Conservation (phyloP, 2,329 filamentous ascomycete genomes). For the Amylocarpus encephaloides region DNA sequence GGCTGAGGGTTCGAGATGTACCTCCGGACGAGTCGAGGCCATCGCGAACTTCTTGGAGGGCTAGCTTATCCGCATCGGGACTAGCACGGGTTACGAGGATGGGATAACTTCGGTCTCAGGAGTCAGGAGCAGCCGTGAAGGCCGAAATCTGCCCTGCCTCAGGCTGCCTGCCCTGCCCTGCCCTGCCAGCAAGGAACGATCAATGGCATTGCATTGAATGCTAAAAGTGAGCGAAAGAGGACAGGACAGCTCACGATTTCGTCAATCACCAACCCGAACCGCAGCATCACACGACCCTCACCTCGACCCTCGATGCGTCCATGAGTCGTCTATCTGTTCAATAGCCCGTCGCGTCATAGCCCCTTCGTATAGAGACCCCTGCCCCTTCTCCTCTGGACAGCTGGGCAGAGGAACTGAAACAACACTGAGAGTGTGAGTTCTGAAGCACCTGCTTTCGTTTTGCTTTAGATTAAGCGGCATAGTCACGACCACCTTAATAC, state of each 20-base stretch:
- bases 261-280: constrained; percentile 12
- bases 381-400: not conserved
- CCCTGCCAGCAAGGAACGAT: not conserved
- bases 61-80: constrained; percentile 1
- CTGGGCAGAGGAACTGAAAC: constrained; percentile 1
- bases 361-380: not conserved
- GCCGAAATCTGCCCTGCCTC: not conserved
- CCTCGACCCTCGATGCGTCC: constrained; percentile 9
- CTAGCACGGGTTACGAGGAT: no score
- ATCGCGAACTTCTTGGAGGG: constrained; percentile 7
- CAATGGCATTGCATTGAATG: constrained; percentile 6
- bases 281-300: not conserved
- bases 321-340: not conserved
- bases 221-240: constrained; percentile 4
- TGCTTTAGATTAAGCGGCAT: constrained; percentile 22
- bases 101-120: no score
- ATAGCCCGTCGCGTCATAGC: constrained; percentile 1
- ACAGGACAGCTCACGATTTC: constrained; percentile 19
- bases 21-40: constrained; percentile 4
- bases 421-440: constrained; percentile 22
- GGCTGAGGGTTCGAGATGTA: not conserved
- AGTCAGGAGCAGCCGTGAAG: not conserved
- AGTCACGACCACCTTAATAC: constrained; percentile 7
- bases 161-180: not conserved
- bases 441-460: constrained; percentile 4